Evolutionary conservation across 2,329 filamentous ascomycete genomes (phyloP).

Genomic region (Cytospora leucostoma): DNA sequence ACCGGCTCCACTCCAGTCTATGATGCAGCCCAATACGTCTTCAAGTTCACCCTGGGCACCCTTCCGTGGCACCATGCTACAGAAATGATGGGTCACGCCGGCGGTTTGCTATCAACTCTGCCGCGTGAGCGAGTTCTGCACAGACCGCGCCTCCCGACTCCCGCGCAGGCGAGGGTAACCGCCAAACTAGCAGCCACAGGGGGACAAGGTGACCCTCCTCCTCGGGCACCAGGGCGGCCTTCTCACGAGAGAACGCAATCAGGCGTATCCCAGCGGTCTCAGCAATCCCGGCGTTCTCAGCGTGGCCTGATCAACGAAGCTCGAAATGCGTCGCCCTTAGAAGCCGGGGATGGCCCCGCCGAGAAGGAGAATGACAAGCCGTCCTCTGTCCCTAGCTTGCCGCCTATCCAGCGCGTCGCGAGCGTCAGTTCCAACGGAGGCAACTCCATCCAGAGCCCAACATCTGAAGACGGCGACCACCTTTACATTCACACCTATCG

Average conservation of each 20-base stretch:
- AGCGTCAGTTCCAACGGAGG: conserved; percentile 23
- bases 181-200: conserved; percentile 35
- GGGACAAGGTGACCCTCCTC: conserved; percentile 40
- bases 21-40: conserved; percentile 62
- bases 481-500: conserved; percentile 3
- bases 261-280: conserved; percentile 40
- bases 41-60: conserved; percentile 71
- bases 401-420: conserved; percentile 30
- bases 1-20: conserved; percentile 57
- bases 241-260: conserved; percentile 51
- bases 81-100: conserved; percentile 27
- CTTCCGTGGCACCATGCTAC: conserved; percentile 35
- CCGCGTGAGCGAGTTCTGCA: conserved; percentile 63
- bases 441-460: conserved; percentile 25
- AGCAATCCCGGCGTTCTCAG: too few species aligned
- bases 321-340: conserved; percentile 48
- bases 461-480: conserved; percentile 9
- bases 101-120: conserved; percentile 57
- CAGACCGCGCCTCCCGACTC: conserved; percentile 68
- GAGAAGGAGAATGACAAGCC: conserved; percentile 20
- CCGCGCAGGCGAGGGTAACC: conserved; percentile 66
- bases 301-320: conserved; percentile 53
- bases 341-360: conserved; percentile 29
- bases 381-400: conserved; percentile 27
- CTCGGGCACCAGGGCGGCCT: conserved; percentile 42